Percentiles rank a stretch among this genome's conserved stretches.
Conservation (phyloP, 345 rosid species). For the Cardiospermum halicacabum region DNA sequence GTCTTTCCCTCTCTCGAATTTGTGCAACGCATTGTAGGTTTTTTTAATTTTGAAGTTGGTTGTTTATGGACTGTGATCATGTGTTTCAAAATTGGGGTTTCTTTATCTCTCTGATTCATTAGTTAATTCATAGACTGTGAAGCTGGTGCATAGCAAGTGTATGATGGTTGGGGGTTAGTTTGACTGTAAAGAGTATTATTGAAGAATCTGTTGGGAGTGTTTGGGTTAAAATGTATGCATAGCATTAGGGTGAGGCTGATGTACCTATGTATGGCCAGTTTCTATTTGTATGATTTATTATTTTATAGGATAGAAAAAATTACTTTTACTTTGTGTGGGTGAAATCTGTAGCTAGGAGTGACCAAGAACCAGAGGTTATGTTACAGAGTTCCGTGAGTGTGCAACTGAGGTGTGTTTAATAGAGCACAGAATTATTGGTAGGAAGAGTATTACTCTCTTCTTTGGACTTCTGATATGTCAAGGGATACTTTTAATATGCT, state of each 20-base stretch:
- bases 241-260: no score
- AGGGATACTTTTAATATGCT: not conserved
- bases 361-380: not conserved
- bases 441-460: no score
- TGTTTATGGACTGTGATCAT: not conserved
- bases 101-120: not conserved
- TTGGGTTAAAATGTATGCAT: no score
- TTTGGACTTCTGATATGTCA: not conserved
- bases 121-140: not conserved
- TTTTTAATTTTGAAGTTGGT: not conserved
- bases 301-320: not conserved
- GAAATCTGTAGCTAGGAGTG: not conserved
- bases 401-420: no score
- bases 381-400: no score
- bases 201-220: no score
- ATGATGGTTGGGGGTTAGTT: not conserved
- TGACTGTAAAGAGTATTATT: no score
- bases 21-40: not conserved
- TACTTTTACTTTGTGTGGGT: not conserved
- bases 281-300: not conserved
- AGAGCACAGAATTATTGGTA: no score
- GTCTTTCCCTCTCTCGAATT: slow-evolving; percentile 4
- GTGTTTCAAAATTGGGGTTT: not conserved
- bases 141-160: not conserved
- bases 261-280: no score